Evolutionary conservation across 1,284 basidiomycete genomes (phyloP), one percentile per base, ranked within the genome.

Genomic region (Malassezia furfur): DNA sequence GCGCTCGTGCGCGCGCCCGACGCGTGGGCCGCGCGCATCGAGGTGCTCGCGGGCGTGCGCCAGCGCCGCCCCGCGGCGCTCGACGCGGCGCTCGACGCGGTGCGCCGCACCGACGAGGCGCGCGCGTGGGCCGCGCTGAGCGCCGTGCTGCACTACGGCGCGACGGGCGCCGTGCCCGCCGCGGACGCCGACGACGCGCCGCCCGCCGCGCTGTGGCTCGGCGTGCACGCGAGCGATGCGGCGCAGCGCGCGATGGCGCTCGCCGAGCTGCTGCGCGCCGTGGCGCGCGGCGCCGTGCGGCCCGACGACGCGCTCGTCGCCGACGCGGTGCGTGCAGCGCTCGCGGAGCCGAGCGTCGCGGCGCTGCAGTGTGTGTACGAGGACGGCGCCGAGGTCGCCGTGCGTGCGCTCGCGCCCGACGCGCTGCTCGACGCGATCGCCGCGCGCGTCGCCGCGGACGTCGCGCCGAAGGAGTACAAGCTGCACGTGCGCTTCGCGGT

Each of bases 151-250:
- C 56, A 61, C 2, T 37, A 61, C 45, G 59, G 67, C 37, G 64
- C 62, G 10, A 60, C 62, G 22, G 52, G 59, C 25, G 41, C 50
- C 3, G 54, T 64, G 9, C 46, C 49, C 22, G 54, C 55, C 3
- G 31, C 8, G 21, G 54, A 59, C 44, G 40, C 47, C 48, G 50
- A 35, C 50, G 38, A 62, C 31, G 14, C 17, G 17, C 38, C 38
- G 22, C 9, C 38, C 10, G 57, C 55, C n/a, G 57, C 65, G 10
- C 53, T 67, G 15, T 72, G 66, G 66, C 64, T 72, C 43, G 66
- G 63, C 10, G 60, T 72, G 35, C 65, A 72, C 50, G 61, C 62
- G 21, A 55, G 63, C 21, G 65, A 68, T 28, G 51, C 59, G 8
- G 57, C 62, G 22, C 60, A 65, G 45, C 61, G 64, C 12, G 48